phyloP scores from a whole-genome alignment of 2,329 filamentous ascomycete genomes.

The Fusarium sp. region DNA sequence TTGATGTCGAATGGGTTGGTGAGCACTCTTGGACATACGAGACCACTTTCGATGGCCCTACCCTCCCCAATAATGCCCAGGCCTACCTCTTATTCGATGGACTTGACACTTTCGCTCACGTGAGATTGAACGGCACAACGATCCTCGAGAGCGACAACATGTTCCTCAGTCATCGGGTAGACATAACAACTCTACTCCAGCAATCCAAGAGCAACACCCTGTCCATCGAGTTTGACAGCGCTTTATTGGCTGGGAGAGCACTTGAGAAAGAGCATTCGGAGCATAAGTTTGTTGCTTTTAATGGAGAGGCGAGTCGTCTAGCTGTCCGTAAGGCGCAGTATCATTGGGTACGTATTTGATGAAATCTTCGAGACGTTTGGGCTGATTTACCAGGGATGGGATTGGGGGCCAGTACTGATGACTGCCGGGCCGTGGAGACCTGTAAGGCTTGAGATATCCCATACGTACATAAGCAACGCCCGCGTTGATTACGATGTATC shows the following conservation, averaged over 20 bases:
- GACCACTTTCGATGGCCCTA: neutral
- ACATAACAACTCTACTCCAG: neutral
- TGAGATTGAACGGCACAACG: neutral
- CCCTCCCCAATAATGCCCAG: neutral
- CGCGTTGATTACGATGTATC: conserved; percentile 47
- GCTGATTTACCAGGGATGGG: conserved; percentile 63
- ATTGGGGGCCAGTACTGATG: conserved; percentile 74
- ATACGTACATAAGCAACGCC: conserved; percentile 69
- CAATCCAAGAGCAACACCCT: neutral
- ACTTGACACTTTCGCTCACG: conserved; percentile 7
- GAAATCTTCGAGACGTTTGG: neutral
- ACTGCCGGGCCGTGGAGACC: conserved; percentile 75
- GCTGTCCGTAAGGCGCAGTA: conserved; percentile 72
- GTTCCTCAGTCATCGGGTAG: conserved; percentile 8
- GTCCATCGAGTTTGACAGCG: conserved; percentile 4
- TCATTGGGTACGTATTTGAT: conserved; percentile 60
- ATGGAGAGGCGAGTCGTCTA: conserved; percentile 51
- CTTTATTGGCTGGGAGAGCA: neutral
- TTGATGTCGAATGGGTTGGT: conserved; percentile 5
- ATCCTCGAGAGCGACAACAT: conserved; percentile 12
- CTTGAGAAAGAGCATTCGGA: conserved; percentile 5
- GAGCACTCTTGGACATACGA: conserved; percentile 12
- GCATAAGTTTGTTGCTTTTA: conserved; percentile 6
- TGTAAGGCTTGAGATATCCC: conserved; percentile 71
- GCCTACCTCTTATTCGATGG: conserved; percentile 4